Percentiles rank a stretch among this genome's conserved stretches.
These are phyloP conservation scores for Leavenworthia alabamica DNA, from an alignment of 345 rosid species.

Conservation along the genomic window DNA sequence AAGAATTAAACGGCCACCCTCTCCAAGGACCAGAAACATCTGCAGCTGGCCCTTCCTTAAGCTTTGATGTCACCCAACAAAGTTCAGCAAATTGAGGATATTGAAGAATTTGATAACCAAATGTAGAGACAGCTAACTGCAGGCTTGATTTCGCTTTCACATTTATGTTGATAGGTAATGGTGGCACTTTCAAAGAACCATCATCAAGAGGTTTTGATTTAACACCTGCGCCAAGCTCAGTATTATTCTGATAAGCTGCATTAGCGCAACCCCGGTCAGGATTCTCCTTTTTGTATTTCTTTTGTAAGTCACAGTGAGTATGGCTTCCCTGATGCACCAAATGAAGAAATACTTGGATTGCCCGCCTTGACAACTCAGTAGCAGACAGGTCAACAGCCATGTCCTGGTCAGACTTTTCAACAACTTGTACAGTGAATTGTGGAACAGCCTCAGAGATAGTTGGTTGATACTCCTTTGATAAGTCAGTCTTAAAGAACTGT, in stretches of 20 bases:
- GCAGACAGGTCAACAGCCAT: conserved; percentile 54
- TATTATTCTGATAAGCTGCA: conserved; percentile 14
- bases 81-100: conserved; percentile 98
- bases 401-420: conserved; percentile 46
- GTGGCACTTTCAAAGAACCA: conserved; percentile 33
- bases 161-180: conserved; percentile 40
- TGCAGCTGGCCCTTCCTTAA: conserved; percentile 82
- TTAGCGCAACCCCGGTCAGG: conserved; percentile 19
- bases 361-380: conserved; percentile 55
- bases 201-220: conserved; percentile 32
- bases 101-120: conserved; percentile 81
- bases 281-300: conserved; percentile 29
- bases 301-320: conserved; percentile 21
- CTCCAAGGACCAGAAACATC: conserved; percentile 81
- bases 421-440: conserved; percentile 54
- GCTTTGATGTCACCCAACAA: conserved; percentile 92
- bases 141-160: conserved; percentile 67
- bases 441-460: conserved; percentile 47
- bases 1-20: conserved; percentile 95
- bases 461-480: conserved; percentile 37
- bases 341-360: conserved; percentile 58
- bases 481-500: conserved; percentile 62
- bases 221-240: conserved; percentile 21
- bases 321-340: conserved; percentile 59
- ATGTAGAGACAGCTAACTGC: conserved; percentile 59